phyloP scores from a whole-genome alignment of 2,329 filamentous ascomycete genomes.

The Fusarium luffae region DNA sequence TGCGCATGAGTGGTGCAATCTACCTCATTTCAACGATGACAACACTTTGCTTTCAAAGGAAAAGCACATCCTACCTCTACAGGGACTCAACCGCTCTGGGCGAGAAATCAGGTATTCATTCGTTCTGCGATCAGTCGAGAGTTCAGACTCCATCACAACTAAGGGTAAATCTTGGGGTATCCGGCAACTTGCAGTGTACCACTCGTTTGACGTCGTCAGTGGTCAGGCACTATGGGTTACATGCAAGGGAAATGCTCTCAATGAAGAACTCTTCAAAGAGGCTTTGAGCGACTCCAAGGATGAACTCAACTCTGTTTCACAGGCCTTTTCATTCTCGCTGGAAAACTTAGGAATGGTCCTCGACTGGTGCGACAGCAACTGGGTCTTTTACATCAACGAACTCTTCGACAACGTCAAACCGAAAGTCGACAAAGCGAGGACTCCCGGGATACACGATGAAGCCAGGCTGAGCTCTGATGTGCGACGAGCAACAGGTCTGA shows the following conservation, averaged over 20 bases:
- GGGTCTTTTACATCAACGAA: conserved; percentile 31
- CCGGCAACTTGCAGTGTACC: conserved; percentile 31
- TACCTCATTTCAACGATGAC: conserved; percentile 25
- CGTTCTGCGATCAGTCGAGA: conserved; percentile 28
- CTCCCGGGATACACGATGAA: background rate
- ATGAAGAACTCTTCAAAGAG: conserved; percentile 7
- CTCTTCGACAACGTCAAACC: conserved; percentile 1
- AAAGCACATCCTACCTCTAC: background rate
- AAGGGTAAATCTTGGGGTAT: background rate
- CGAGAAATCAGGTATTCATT: conserved; percentile 32
- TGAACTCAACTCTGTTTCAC: background rate
- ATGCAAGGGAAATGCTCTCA: conserved; percentile 18
- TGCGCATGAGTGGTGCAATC: conserved; percentile 18
- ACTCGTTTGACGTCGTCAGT: conserved; percentile 24
- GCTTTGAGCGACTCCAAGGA: background rate
- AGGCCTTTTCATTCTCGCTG: background rate
- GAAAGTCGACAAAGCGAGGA: conserved; percentile 4
- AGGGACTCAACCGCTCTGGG: conserved; percentile 14
- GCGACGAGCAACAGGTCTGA: background rate
- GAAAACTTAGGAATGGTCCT: conserved; percentile 19
- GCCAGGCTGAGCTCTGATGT: background rate
- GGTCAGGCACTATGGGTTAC: conserved; percentile 20
- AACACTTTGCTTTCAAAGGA: conserved; percentile 11
- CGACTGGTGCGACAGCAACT: conserved; percentile 32
- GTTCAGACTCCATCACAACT: background rate